Evolutionary conservation across 805 yeast species (phyloP), one percentile per base, ranked within the genome.

Genomic region (Nakazawaea holstii): DNA sequence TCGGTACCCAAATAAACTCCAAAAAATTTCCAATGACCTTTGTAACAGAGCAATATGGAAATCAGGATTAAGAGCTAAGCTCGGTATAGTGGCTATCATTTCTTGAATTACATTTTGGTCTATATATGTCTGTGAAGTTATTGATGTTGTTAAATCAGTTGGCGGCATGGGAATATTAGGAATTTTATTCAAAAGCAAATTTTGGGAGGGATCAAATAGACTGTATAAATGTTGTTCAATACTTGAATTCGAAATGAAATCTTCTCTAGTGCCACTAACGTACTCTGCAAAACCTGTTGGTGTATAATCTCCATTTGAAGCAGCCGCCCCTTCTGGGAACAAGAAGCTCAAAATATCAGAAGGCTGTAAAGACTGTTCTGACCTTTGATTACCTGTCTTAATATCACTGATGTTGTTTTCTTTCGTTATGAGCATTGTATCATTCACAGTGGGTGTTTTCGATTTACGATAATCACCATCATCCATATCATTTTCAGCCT

Each of bases 1-100:
- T 53, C 80, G 77, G 0, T 80, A 77, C 55, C 81, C 84, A 55
- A 79, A 80, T 11, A 72, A 68, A 33, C 65, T 62, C 88, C 88
- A 82, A 57, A 79, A 82, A 1, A 64, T 62, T 35, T 58, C 52
- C 20, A 67, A 51, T 1, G 62, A 51, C 37, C 56, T 58, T 45
- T 63, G 65, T 10, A 66, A 46, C 52, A 61, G 65, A 3, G 43
- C 17, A 29, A 46, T 50, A 8, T 60, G 53, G 45, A 65, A 66
- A 50, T 67, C 69, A 2, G 57, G 50, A 39, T 64, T 61, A 2
- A 45, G 38, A 8, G 46, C 48, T 8, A 67, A 45, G 0, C 46
- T 48, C 1, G 70, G 69, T 6, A 67, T 55, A 38, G 58, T 45
- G 26, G 46, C 32, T 9, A 45, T 42, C 43, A 66, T 55, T 46